Conservation (phyloP, 257 asterid genomes). For the Phtheirospermum japonicum region DNA sequence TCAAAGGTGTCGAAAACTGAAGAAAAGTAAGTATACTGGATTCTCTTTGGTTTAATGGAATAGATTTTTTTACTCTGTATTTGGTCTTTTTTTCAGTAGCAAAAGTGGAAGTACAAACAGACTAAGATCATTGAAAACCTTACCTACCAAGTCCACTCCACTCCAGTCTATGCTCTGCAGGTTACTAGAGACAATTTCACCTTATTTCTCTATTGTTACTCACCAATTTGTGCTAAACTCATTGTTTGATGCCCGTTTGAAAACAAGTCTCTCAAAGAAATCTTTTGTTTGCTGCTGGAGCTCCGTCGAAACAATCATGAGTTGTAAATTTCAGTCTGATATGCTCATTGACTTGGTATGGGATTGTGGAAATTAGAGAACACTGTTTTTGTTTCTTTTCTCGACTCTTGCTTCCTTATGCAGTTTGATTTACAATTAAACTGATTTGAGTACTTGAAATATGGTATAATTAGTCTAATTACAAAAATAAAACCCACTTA, state of each 20-base stretch:
- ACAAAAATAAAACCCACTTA: too few species aligned
- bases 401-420: too few species aligned
- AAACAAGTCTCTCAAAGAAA: conserved; percentile 20
- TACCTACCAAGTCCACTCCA: conserved; percentile 27
- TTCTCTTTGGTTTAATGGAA: too few species aligned
- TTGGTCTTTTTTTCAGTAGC: conserved; percentile 30
- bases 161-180: conserved; percentile 28
- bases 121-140: conserved; percentile 74
- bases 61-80: background rate
- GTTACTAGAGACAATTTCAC: conserved; percentile 1
- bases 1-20: conserved; percentile 61
- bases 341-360: too few species aligned
- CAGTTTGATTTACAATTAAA: too few species aligned
- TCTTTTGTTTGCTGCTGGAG: conserved; percentile 28
- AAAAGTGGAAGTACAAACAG: conserved; percentile 63
- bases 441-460: too few species aligned
- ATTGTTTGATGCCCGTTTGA: too few species aligned
- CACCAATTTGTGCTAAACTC: background rate
- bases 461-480: too few species aligned
- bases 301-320: conserved; percentile 20
- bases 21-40: conserved; percentile 53
- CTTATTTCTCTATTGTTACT: background rate
- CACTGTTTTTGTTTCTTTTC: too few species aligned
- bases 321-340: background rate
- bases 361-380: too few species aligned